These are phyloP conservation scores for Mycena haematopus DNA, from an alignment of 768 basidiomycete species.

Conservation along the genomic window DNA sequence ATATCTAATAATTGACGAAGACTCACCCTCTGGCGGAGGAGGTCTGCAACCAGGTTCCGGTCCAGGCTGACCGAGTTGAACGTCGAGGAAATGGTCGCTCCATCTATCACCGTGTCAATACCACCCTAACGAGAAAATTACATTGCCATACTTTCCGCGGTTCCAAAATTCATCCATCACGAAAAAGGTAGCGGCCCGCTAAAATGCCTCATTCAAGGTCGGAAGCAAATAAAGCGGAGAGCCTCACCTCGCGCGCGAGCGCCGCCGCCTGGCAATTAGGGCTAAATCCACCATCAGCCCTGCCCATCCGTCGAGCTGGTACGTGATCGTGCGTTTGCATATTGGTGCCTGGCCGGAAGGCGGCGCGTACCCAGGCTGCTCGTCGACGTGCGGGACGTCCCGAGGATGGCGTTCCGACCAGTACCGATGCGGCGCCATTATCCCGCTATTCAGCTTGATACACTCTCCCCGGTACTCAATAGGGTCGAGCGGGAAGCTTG, in stretches of 20 bases:
- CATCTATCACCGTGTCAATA: conserved; percentile 48
- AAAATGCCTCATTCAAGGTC: conserved; percentile 10
- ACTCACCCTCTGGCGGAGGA: conserved; percentile 67
- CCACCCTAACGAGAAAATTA: background rate
- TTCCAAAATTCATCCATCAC: conserved; percentile 78
- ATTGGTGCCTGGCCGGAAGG: conserved; percentile 36
- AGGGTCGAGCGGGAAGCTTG: conserved; percentile 62
- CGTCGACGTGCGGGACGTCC: conserved; percentile 44
- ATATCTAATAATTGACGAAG: background rate
- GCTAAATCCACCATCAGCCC: conserved; percentile 73
- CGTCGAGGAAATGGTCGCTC: conserved; percentile 68
- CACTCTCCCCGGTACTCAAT: conserved; percentile 65
- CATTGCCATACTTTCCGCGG: conserved; percentile 60
- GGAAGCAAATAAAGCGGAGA: conserved; percentile 2
- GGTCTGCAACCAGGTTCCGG: conserved; percentile 68
- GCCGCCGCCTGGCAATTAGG: conserved; percentile 71
- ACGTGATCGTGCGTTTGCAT: conserved; percentile 73
- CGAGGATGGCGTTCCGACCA: conserved; percentile 51
- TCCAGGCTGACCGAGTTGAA: conserved; percentile 59
- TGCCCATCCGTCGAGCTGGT: conserved; percentile 70
- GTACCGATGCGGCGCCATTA: conserved; percentile 56
- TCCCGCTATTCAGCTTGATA: conserved; percentile 50
- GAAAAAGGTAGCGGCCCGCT: conserved; percentile 72
- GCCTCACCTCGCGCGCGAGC: conserved; percentile 66
- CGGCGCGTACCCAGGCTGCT: conserved; percentile 31